Evolutionary conservation across 768 basidiomycete species (phyloP).

Genomic region (Cyathus striatus): DNA sequence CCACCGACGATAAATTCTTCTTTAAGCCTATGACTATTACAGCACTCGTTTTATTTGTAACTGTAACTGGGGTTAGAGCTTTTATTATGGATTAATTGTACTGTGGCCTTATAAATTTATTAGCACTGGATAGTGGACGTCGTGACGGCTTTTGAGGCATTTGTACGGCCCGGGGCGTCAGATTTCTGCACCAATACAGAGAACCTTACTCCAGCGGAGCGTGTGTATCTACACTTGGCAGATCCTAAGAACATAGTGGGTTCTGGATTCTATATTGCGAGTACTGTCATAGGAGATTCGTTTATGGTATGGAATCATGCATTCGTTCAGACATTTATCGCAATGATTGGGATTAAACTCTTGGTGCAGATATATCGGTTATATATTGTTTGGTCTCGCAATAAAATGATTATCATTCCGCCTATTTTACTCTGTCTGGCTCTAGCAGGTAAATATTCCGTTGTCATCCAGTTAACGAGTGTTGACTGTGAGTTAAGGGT

Average conservation of each 20-base stretch:
- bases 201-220: constrained; percentile 6
- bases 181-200: constrained; percentile 2
- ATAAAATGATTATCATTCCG: constrained; percentile 6
- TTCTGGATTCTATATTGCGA: constrained; percentile 6
- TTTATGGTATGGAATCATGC: constrained; percentile 8
- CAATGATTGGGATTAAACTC: neutral
- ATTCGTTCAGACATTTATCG: neutral
- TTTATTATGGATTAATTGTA: neutral
- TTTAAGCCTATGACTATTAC: constrained; percentile 14
- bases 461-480: neutral
- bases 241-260: constrained; percentile 5
- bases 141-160: constrained; percentile 6
- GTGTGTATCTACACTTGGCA: constrained; percentile 7
- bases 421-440: constrained; percentile 5
- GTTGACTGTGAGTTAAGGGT: constrained; percentile 3
- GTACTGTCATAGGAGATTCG: constrained; percentile 7
- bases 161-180: constrained; percentile 4
- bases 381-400: constrained; percentile 7
- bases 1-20: constrained; percentile 9
- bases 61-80: constrained; percentile 12
- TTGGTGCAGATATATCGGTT: constrained; percentile 10
- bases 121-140: constrained; percentile 10
- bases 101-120: neutral
- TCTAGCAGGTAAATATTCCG: constrained; percentile 4
- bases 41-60: constrained; percentile 11